Evolutionary conservation across 2,329 filamentous ascomycete genomes (phyloP).

Genomic region (Xylariaceae sp.): DNA sequence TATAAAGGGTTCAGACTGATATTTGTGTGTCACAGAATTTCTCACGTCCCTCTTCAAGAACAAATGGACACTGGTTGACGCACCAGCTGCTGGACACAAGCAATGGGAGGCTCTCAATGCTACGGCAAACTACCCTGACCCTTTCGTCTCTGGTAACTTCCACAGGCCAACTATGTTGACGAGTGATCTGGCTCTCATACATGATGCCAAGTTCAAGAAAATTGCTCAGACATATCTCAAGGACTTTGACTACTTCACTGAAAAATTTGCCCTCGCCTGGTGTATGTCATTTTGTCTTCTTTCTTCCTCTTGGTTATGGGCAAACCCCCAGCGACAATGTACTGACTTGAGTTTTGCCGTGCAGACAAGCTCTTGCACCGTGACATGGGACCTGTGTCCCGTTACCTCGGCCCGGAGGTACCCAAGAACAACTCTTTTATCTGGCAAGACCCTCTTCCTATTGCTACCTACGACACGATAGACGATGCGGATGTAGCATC

Average conservation of each 20-base stretch:
- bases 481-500: conserved; percentile 57
- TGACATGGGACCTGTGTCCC: conserved; percentile 69
- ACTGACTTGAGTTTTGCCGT: background rate
- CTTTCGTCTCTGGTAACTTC: conserved; percentile 68
- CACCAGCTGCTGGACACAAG: conserved; percentile 65
- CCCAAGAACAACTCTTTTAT: conserved; percentile 59
- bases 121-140: conserved; percentile 65
- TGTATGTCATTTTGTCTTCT: conserved; percentile 44
- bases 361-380: conserved; percentile 70
- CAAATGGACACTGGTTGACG: conserved; percentile 74
- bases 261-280: conserved; percentile 72
- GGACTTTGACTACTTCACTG: conserved; percentile 64
- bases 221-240: conserved; percentile 68
- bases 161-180: conserved; percentile 73
- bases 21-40: conserved; percentile 41
- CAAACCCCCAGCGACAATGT: too few relatives aligned
- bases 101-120: conserved; percentile 73
- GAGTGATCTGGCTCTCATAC: conserved; percentile 68
- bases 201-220: conserved; percentile 71
- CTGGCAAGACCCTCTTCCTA: conserved; percentile 74
- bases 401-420: conserved; percentile 72
- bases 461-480: conserved; percentile 54
- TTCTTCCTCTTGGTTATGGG: background rate
- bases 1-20: too few relatives aligned
- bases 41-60: conserved; percentile 74